Base-by-base conservation (phyloP, 495 filamentous ascomycete species). In the Aeminium ludgeri region DNA sequence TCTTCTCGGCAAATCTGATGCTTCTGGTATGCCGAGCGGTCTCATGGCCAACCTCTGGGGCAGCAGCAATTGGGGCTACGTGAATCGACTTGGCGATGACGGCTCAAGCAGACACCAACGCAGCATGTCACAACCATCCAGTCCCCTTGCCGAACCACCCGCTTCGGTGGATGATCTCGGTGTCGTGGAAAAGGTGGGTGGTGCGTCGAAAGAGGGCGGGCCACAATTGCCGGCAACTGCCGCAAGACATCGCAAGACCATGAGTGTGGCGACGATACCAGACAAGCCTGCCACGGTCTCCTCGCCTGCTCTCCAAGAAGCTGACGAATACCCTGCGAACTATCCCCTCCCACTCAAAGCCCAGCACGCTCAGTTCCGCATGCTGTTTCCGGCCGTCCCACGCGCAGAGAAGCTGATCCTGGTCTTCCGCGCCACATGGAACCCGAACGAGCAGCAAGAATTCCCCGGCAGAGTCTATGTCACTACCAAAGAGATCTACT, bases 41-140 rank as follows among this genome's bases (percentile, higher is more conserved):
- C 73, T 91, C 48, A 75, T 92, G 69, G 86, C 85, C 15, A 95
- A 95, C 51, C 64, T 89, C 40, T 95, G 86, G 86, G 86, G 86
- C 33, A 87, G 76, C 59, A 75, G 73, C 29, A 76, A 85, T 30
- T 91, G 83, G 80, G 75, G 80, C 6, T 76, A 80, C 41, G 63
- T 86, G 19, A 82, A 83, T 48, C 68, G 69, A 11, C 55, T 81
- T 13, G 70, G 76, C 46, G 52, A 61, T 30, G 76, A 20, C 25
- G 16, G 19, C 17, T 20, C 38, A 1, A 35, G 39, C 17, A 10
- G 25, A 17, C 33, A 37, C 13, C 49, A 51, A 11, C 15, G 37
- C 27, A 46, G 41, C 28, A 29, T 41, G 2, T 51, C 46, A 20
- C 44, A 48, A 38, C 49, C 53, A 6, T 10, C 36, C 17, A 25